Evolutionary conservation across 2,329 filamentous ascomycete genomes (phyloP), one percentile per base, ranked within the genome.

Genomic region (Aspergillus sp.): DNA sequence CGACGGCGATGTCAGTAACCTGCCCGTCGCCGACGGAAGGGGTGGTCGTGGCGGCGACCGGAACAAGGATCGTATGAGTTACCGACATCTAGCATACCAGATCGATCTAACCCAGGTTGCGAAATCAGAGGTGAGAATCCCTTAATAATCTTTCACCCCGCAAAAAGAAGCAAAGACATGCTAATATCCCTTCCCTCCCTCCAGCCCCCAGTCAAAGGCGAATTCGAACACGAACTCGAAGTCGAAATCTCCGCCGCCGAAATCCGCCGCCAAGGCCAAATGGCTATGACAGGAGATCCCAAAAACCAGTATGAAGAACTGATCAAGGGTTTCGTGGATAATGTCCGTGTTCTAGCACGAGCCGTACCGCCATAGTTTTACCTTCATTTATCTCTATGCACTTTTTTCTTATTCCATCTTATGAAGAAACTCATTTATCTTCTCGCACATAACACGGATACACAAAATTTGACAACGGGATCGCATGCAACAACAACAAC

Each of bases 41-140:
- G 66, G 69, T 8, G 79, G 78, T 38, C 78, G 75, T 48, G 77
- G 68, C 13, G 72, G 63, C 50, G 88, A 91, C 69, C 87, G 93
- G 6, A 88, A 86, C 68, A 99, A 99, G 76, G 93, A 99, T 75
- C 86, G 95, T 17, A 81, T 99, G 73, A 96, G 91, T 72, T 99
- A 99, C 77, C 88, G 84, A 8, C 96, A 98, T 73, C 84, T 92
- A 42, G 87, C 86, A 57, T 97, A 96, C 73, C 91, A 95, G 73
- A 85, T 99, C 67, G 95, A 99, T 76, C 81, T 99, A 54, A 99
- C 95, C 0, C 93, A 97, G 74, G 95, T 99, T 44, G 90, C 87
- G 10, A 83, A 73, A 48, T 71, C 76, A 36, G 80, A 84, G 62
- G 78, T 80, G 63, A 71, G 76, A 71, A 19, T 21, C 17, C 8